Base-by-base conservation (phyloP, 345 rosid species). In the Camelina sativa region DNA sequence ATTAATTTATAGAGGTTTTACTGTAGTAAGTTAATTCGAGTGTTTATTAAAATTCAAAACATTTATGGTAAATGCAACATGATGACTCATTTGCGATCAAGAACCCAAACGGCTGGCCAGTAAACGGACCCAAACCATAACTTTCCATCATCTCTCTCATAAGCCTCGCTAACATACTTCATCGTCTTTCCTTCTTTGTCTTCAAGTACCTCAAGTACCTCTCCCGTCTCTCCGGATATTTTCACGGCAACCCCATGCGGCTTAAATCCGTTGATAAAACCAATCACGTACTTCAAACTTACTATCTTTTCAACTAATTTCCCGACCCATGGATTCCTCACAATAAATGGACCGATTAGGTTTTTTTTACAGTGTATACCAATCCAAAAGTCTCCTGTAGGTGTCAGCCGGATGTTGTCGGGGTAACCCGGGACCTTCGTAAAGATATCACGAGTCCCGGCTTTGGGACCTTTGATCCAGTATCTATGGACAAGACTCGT, bases 91-190 rank as follows among this genome's bases (percentile, higher is more conserved):
- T 72, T 52, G 30, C 55, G 76, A 61, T 72, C 69, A 9, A 57
- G 59, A 35, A 72, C 76, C 66, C 76, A 60, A 60, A 72, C 52
- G 17, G 38, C 43, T 19, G 76, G 69, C 30, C 25, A 16, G 5
- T 38, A 60, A 9, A 84, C 82, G n/a, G 94, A 85, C 6, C 82
- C 91, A 7, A 89, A 70, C 94, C 94, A 89, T 47, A 73, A 22
- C 66, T 71, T 72, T 1, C 88, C 86, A 62, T 83, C 82, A 2
- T 55, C 63, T 47, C 83, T 77, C 55, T 87, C 90, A 75, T 80
- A 85, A 56, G 80, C 82, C 80, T 87, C 92, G 34, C 95, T 87
- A 0, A 87, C 81, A 57, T 78, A 77, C 53, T 76, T 79, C 78
- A 89, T 52, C 6, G 51, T 87, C 86, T 61, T 72, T 65, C 85